phyloP scores from a whole-genome alignment of 2,329 filamentous ascomycete genomes.

The Berkeleyomyces rouxiae region DNA sequence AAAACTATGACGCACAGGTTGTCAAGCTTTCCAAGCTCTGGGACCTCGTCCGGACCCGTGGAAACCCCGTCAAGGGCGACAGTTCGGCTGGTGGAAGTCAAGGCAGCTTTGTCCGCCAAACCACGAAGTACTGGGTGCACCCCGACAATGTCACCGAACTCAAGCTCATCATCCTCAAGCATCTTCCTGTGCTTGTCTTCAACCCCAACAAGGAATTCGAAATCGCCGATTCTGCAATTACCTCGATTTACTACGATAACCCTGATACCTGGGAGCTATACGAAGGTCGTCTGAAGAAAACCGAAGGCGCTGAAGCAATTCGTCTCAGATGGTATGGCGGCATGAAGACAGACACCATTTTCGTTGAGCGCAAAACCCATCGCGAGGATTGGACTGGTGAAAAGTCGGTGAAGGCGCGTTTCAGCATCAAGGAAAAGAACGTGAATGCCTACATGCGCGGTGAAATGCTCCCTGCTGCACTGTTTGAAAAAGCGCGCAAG shows the following conservation, averaged over 20 bases:
- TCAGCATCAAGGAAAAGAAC: constrained; percentile 91
- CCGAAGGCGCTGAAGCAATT: constrained; percentile 91
- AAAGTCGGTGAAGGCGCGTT: constrained; percentile 95
- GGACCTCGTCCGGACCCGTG: constrained; percentile 82
- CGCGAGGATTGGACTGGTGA: constrained; percentile 98
- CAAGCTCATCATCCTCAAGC: constrained; percentile 94
- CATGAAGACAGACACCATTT: constrained; percentile 89
- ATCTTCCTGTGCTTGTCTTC: constrained; percentile 91
- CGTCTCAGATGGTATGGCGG: constrained; percentile 94
- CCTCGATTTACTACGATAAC: constrained; percentile 97
- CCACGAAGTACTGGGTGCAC: constrained; percentile 99
- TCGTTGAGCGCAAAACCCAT: constrained; percentile 95
- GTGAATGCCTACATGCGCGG: constrained; percentile 82
- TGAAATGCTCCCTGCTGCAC: constrained; percentile 63
- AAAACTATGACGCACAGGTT: constrained; percentile 94
- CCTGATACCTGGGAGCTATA: constrained; percentile 88
- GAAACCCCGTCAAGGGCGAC: constrained; percentile 84
- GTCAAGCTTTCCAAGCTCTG: constrained; percentile 90
- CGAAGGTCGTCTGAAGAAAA: constrained; percentile 88
- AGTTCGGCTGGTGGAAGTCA: constrained; percentile 79
- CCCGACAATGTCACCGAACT: constrained; percentile 95
- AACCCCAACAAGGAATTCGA: constrained; percentile 96
- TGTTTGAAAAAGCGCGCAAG: constrained; percentile 94
- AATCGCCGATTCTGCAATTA: constrained; percentile 77
- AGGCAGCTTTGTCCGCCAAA: constrained; percentile 91